Base-by-base conservation (phyloP, 2,329 filamentous ascomycete genomes). In the Trichoderma aggressivum region DNA sequence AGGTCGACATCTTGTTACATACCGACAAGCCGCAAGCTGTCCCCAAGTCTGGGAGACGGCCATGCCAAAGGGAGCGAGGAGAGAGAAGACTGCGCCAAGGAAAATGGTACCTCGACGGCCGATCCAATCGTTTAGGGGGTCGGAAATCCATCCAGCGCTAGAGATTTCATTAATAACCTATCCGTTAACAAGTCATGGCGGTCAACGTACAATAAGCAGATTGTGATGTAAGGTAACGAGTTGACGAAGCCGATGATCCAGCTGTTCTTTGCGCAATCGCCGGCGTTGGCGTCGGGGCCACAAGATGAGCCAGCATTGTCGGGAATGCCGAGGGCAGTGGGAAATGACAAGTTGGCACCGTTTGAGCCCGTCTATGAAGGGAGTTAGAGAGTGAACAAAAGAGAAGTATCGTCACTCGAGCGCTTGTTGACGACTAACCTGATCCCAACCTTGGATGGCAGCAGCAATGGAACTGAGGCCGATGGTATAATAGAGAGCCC, bases 61-160 rank as follows among this genome's bases (percentile, higher is more conserved):
- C 74, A 86, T 87, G 28, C 89, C 89, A 74, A 92, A 87, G 1
- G 88, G 86, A 1, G 89, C 81, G 12, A 90, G 75, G 2, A 91
- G 80, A 74, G 87, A 91, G 77, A 92, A 90, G 74, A 90, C 80
- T 14, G 87, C 88, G 7, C 86, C 85, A 59, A 90, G 78, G 76
- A 91, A 91, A 72, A 92, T 92, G 59, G 88, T 86, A 12, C 89
- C 88, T 65, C 89, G 86, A 50, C 90, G 88, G 47, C 89, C 89
- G 32, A 89, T 74, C 12, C 80, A 80, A 53, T 86, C 80, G 75
- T 92, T 92, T 14, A 88, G 75, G 1, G 89, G 89, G 68, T 91
- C 89, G 0, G 88, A 89, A 7, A 89, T 80, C 89, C 88, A 90
- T 71, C 86, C 85, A 26, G 86, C 87, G 74, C 84, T 85, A 59